These are phyloP conservation scores for Phytopythium litorale DNA, from an alignment of 352 stramenopile species.

Conservation along the genomic window DNA sequence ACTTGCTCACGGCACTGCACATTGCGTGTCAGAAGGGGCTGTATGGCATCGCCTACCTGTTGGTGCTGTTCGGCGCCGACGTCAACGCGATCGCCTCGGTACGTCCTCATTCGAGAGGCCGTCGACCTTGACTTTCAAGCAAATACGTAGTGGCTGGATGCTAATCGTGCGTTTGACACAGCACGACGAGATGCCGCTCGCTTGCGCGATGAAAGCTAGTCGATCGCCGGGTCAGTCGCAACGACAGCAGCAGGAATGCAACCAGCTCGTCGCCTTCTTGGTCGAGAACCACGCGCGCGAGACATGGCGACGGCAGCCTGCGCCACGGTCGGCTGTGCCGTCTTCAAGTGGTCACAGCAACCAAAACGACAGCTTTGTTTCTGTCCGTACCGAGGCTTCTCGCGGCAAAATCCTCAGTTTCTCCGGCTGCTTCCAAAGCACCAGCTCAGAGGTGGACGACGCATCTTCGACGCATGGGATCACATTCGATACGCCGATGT, in stretches of 20 bases:
- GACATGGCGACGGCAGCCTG: conserved; percentile 39
- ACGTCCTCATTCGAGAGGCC: not conserved
- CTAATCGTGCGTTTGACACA: conserved; percentile 5
- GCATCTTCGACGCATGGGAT: not conserved
- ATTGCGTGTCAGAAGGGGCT: conserved; percentile 61
- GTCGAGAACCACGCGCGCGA: conserved; percentile 34
- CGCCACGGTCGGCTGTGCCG: not conserved
- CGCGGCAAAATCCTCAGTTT: conserved; percentile 18
- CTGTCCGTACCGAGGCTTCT: not conserved
- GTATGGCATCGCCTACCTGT: conserved; percentile 52
- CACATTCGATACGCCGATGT: conserved; percentile 1
- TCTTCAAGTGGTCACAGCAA: not conserved
- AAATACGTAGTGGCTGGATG: not conserved
- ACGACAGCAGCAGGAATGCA: conserved; percentile 19
- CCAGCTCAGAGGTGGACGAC: not conserved
- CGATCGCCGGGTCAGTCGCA: conserved; percentile 1
- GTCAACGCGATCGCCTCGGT: conserved; percentile 70
- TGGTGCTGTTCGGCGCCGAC: conserved; percentile 67
- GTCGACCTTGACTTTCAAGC: not conserved
- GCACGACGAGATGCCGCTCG: conserved; percentile 68
- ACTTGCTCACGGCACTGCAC: conserved; percentile 62
- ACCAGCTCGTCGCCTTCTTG: conserved; percentile 35
- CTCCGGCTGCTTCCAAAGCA: conserved; percentile 25
- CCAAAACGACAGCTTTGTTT: not conserved
- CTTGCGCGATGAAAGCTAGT: conserved; percentile 34